Evolutionary conservation across 306 rosid species (phyloP), one percentile per base, ranked within the genome.

Genomic region (Citrullus mucosospermus): DNA sequence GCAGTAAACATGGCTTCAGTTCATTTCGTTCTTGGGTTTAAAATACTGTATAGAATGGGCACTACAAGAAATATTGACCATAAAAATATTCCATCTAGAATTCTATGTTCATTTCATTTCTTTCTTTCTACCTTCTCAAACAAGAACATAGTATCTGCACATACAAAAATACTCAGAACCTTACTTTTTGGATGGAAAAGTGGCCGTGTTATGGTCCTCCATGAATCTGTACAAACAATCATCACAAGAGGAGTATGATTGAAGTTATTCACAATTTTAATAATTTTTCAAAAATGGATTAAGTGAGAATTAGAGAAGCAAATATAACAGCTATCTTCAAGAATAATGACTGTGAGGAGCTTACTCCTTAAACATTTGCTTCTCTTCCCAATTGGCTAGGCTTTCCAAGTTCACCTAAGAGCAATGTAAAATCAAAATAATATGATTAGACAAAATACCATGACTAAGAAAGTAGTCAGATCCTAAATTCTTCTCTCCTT

Each of bases 121-220:
- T 48, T 48, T 30, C 58, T 8, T 30, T 28, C 77, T 0, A 50
- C 22, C 43, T 25, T 46, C 41, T 72, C 43, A 50, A 16, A 72
- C 60, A 72, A 72, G 16, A 72, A 14, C 8, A 30, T 72, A 44
- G 18, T 44, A 69, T 36, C 51, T 10, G 72, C 50, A 39, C 1
- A 66, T n/a, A 22, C 13, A 51, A 17, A 9, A 15, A 77, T 34
- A 69, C 74, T 67, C 68, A 76, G 83, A 78, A 68, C 39, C 90
- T 88, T 85, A 95, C 98, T 92, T 95, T 86, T 92, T 92, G 67
- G 99, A 95, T 82, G 97, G 93, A 82, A 95, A 95, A 6, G 99
- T 95, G 69, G 98, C 97, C 36, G 98, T 95, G 85, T 95, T 92
- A 84, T 92, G 99, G 82, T 95, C 99, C 87, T 95, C 99, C 98